Evolutionary conservation across 2,329 filamentous ascomycete genomes (phyloP).

Genomic region (Claviceps cyperi): DNA sequence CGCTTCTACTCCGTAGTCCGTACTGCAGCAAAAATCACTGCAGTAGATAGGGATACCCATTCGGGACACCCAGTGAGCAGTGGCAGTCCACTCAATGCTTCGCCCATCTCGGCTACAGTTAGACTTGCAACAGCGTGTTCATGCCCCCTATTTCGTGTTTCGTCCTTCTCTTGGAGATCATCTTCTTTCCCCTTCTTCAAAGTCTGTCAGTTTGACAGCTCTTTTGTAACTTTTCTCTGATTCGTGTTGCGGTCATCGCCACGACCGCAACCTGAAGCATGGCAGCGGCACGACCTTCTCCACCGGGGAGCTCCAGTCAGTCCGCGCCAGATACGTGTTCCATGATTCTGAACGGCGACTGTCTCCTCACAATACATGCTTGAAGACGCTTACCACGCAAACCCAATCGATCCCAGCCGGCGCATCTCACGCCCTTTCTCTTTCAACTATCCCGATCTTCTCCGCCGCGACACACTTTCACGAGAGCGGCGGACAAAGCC

Average conservation of each 20-base stretch:
- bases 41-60: no score
- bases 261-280: neutral
- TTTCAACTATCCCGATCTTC: neutral
- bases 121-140: neutral
- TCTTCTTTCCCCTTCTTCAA: neutral
- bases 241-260: neutral
- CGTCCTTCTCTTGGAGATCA: neutral
- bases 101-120: no score
- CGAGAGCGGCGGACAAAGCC: no score
- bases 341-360: slow-evolving; percentile 1
- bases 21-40: no score
- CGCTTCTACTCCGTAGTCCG: no score
- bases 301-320: neutral
- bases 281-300: slow-evolving; percentile 2
- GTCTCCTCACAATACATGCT: neutral
- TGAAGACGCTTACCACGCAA: neutral
- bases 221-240: neutral
- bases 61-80: no score
- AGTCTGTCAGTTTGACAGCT: neutral
- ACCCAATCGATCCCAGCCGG: neutral
- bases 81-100: no score
- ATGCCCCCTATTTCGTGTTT: neutral
- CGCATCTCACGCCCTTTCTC: neutral
- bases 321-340: neutral
- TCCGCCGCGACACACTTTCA: no score